Base-by-base conservation (phyloP, 805 yeast species). In the Wickerhamomyces chambardii region DNA sequence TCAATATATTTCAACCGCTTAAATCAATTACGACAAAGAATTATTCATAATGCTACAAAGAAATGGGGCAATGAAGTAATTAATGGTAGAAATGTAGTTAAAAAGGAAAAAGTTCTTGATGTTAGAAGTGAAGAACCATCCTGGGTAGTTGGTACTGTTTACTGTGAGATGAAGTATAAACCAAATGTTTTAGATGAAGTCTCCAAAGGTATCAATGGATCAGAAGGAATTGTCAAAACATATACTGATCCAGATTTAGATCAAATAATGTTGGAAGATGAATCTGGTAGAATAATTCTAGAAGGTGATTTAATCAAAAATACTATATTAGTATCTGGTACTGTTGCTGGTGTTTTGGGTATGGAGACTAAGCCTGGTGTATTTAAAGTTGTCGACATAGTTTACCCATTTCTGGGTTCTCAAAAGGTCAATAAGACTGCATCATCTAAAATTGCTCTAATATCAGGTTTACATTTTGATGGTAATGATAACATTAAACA, bases 141-240 rank as follows among this genome's bases (percentile, higher is more conserved):
- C 42, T 92, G 90, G 90, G 77, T 86, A 11, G 67, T 81, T 18
- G 98, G 98, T 3, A 85, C 97, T 0, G 68, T 89, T 0, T 86
- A 81, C 49, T 71, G 84, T 47, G 95, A 89, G 41, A 70, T 85
- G 78, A 77, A 76, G 49, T 75, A 75, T 50, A 92, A 92, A 51
- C 87, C 95, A 5, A 82, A 89, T 53, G 78, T 92, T 34, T 59
- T 92, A 37, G 73, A 75, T 30, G 97, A 92, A 42, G 87, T 90
- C 8, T 75, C 82, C 24, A 70, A 69, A 35, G 70, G 64, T 32
- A 53, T 58, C 11, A 61, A 56, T 39, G 65, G 70, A 43, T 69
- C 58, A 25, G 71, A 64, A 3, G 58, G 36, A 42, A 51, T 44
- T 47, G 66, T 52, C 37, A 56, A 34, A 48, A 61, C 75, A 21